Conservation (phyloP, 148 eudicot genomes). For the Amaranthus palmeri region DNA sequence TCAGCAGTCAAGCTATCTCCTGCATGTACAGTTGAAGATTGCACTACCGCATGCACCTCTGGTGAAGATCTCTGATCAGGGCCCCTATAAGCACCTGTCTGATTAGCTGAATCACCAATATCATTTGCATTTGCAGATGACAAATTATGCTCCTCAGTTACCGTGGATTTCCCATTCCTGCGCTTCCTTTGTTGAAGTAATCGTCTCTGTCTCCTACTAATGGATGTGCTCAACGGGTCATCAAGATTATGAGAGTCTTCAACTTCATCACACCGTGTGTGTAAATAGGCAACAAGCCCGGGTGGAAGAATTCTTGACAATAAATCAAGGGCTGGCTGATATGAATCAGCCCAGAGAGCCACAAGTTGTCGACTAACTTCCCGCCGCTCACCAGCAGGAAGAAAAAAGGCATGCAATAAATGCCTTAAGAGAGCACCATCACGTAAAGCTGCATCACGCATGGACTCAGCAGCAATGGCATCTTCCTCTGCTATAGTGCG, state of each 20-base stretch:
- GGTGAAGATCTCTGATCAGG: constrained; percentile 42
- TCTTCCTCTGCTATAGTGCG: constrained; percentile 99
- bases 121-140: constrained; percentile 40
- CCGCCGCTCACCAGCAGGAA: constrained; percentile 82
- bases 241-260: constrained; percentile 47
- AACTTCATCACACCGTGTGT: constrained; percentile 65
- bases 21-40: constrained; percentile 35
- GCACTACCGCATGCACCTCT: constrained; percentile 36
- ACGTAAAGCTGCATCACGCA: constrained; percentile 98
- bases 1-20: constrained; percentile 48
- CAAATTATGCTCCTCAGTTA: constrained; percentile 42
- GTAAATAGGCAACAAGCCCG: constrained; percentile 94
- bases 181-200: constrained; percentile 80
- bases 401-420: constrained; percentile 80
- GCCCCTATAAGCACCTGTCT: constrained; percentile 34
- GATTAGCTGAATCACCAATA: constrained; percentile 41
- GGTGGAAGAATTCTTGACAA: constrained; percentile 93
- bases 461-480: constrained; percentile 98
- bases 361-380: constrained; percentile 98
- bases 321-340: constrained; percentile 93
- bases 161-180: constrained; percentile 44
- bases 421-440: constrained; percentile 97
- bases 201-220: constrained; percentile 75
- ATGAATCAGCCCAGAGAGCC: constrained; percentile 99
- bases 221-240: constrained; percentile 57